A percentile compares a stretch with the other conserved stretches of the same genome.
phyloP scores from a whole-genome alignment of 805 yeast genomes.

The Jamesozyma hellenica region DNA sequence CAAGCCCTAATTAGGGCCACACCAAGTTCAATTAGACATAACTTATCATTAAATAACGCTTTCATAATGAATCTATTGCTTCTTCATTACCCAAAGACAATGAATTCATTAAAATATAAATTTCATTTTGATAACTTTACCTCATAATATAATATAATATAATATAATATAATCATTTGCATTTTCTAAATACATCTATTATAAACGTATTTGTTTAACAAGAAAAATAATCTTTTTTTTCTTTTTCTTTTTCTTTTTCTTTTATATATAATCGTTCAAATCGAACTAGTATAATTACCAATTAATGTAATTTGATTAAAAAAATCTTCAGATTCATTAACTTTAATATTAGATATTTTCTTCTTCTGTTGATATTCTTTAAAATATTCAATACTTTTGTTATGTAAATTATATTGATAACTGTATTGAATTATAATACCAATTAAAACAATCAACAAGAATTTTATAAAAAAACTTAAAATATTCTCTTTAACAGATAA shows the following conservation, averaged over 20 bases:
- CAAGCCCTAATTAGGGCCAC: no score
- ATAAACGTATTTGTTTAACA: no score
- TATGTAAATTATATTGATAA: constrained; percentile 16
- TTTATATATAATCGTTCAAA: no score
- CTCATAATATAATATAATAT: no score
- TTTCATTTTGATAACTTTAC: no score
- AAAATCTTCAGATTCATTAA: constrained; percentile 2
- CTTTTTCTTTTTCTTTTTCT: neutral
- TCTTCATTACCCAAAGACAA: no score
- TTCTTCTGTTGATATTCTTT: constrained; percentile 1
- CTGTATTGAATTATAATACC: constrained; percentile 15
- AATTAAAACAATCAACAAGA: constrained; percentile 15
- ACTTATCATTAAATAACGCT: constrained; percentile 85
- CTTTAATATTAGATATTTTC: neutral
- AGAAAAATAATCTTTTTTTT: neutral
- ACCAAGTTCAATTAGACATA: constrained; percentile 94
- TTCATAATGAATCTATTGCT: constrained; percentile 73
- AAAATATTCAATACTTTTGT: constrained; percentile 8
- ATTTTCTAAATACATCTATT: constrained; percentile 8
- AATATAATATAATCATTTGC: constrained; percentile 9
- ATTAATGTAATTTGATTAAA: constrained; percentile 7
- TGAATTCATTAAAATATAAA: no score
- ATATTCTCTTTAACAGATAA: constrained; percentile 14
- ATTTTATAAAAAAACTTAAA: constrained; percentile 12
- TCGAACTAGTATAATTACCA: constrained; percentile 5